Evolutionary conservation across 2,329 filamentous ascomycete genomes (phyloP).

Genomic region (Xylariaceae sp.): DNA sequence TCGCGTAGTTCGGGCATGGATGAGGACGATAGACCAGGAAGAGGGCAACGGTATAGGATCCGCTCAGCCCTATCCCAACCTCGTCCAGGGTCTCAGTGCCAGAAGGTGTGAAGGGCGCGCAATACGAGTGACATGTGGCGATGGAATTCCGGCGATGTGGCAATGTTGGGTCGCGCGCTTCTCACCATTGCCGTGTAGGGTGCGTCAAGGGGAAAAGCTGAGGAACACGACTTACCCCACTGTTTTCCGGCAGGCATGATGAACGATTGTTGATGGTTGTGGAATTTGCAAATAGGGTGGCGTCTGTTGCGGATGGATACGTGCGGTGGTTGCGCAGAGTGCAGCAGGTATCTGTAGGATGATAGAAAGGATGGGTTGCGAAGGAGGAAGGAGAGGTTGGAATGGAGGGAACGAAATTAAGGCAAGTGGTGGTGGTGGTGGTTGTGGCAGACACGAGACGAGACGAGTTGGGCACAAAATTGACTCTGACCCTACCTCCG

Average conservation of each 20-base stretch:
- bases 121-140: not conserved
- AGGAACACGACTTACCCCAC: conserved; percentile 33
- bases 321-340: too few relatives aligned
- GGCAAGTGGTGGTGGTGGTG: not conserved
- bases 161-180: conserved; percentile 6
- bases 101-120: conserved; percentile 5
- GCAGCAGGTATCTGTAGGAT: too few relatives aligned
- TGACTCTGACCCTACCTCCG: not conserved
- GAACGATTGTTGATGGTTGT: not conserved
- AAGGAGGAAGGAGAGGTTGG: not conserved
- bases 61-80: conserved; percentile 10
- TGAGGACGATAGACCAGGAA: conserved; percentile 9
- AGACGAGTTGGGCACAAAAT: conserved; percentile 1
- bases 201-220: not conserved
- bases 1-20: conserved; percentile 7
- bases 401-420: conserved; percentile 3
- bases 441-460: conserved; percentile 4
- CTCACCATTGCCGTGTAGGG: not conserved
- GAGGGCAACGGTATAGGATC: conserved; percentile 9
- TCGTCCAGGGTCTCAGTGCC: not conserved
- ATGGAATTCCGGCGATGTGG: conserved; percentile 14
- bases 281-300: too few relatives aligned
- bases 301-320: too few relatives aligned
- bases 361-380: not conserved
- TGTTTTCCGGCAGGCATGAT: conserved; percentile 33